Evolutionary conservation across 768 basidiomycete species (phyloP), one percentile per base, ranked within the genome.

Genomic region (Gymnopilus dilepis): DNA sequence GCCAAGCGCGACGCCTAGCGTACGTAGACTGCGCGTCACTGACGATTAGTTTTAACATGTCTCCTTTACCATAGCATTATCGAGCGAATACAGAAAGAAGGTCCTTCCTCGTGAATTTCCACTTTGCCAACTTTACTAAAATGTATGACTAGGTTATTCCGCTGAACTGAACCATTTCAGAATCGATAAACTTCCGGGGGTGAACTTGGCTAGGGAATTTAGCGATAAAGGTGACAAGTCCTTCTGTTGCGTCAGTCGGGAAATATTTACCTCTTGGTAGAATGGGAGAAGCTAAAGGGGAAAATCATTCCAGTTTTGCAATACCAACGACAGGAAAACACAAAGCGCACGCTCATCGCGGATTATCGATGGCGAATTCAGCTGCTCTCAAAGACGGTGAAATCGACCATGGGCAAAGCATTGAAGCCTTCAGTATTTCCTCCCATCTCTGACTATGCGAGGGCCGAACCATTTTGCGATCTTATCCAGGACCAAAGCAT

Each of bases 241-340:
- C 5, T 19, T n/a, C 24, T 22, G n/a, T 9, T 42, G 13, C 4
- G 7, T 15, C n/a, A n/a, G n/a, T n/a, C n/a, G n/a, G n/a, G 9
- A 22, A 11, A 5, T 1, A 24, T 5, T 42, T 30, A 15, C 31
- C 19, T 28, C 15, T 19, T 40, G 17, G 6, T 43, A 73, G 74
- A 61, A 21, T 75, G 74, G 76, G 54, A 64, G 11, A 66, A 62
- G 6, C 69, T 74, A 0, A 64, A 67, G 47, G 50, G 51, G 1
- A 61, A 65, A 2, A 54, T 74, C 6, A 62, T 75, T 6, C 57
- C 58, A 28, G 43, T 66, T 30, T 53, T 67, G 19, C 62, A 69
- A 26, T 40, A 59, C 33, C 38, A 52, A n/a, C 55, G 54, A 57
- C 66, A 64, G 45, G 47, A 50, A 28, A 50, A 31, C 8, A 55